Evolutionary conservation across 1,284 basidiomycete species (phyloP).

Genomic region (Hemileia vastatrix): DNA sequence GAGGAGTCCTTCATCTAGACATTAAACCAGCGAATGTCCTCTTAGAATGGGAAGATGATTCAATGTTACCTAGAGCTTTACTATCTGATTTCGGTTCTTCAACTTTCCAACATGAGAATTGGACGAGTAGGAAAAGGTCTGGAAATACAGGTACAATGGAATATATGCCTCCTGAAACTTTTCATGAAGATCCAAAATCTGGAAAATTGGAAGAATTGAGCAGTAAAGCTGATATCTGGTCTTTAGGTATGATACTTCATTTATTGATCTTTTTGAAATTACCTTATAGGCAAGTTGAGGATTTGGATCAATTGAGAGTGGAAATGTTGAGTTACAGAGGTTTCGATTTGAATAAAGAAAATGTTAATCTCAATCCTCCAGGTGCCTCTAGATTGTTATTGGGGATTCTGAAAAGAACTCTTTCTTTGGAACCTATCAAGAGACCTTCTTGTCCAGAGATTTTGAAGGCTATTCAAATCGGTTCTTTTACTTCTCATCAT

Average conservation of each 20-base stretch:
- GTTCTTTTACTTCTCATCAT: too few relatives aligned
- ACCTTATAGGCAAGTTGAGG: conserved; percentile 48
- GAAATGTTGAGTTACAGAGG: conserved; percentile 51
- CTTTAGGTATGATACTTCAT: conserved; percentile 74
- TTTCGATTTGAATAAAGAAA: too few relatives aligned
- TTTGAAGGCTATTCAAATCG: too few relatives aligned
- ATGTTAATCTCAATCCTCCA: too few relatives aligned
- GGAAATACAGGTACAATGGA: conserved; percentile 89
- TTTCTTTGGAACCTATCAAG: too few relatives aligned
- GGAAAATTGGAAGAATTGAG: conserved; percentile 63
- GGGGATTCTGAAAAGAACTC: too few relatives aligned
- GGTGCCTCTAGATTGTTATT: too few relatives aligned
- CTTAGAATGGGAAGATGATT: conserved; percentile 81
- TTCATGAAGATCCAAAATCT: conserved; percentile 47
- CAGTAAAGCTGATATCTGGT: conserved; percentile 59
- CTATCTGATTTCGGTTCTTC: conserved; percentile 91
- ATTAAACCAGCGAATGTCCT: conserved; percentile 87
- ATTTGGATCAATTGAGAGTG: conserved; percentile 57
- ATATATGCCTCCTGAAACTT: conserved; percentile 63
- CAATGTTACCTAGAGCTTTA: conserved; percentile 61
- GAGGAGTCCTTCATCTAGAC: conserved; percentile 66
- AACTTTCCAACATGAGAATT: conserved; percentile 33
- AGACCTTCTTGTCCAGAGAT: too few relatives aligned
- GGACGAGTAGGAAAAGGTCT: conserved; percentile 46
- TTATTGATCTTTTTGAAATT: conserved; percentile 74